Evolutionary conservation across 2,329 filamentous ascomycete species (phyloP).

Genomic region (Neofusicoccum ribis): DNA sequence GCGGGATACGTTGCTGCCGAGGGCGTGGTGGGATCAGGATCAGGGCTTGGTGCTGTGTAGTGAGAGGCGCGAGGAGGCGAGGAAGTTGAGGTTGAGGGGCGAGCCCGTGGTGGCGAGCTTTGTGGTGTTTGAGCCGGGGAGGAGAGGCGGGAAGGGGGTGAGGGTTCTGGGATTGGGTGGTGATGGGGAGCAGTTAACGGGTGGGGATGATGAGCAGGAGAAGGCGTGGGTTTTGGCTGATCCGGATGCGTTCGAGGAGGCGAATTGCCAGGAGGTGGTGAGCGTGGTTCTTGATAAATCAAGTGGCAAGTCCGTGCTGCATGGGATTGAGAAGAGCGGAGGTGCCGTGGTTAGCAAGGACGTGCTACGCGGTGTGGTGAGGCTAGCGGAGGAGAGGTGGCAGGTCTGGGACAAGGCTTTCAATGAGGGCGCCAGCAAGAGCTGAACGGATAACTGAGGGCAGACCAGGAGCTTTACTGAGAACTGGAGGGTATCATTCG

Average conservation of each 20-base stretch:
- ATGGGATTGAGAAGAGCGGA: constrained; percentile 76
- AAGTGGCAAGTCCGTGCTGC: constrained; percentile 69
- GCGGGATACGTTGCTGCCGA: constrained; percentile 72
- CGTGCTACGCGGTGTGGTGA: constrained; percentile 61
- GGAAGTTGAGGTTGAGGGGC: constrained; percentile 60
- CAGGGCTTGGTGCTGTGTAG: constrained; percentile 77
- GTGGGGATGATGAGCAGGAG: constrained; percentile 30
- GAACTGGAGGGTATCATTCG: no score
- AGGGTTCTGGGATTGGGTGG: constrained; percentile 25
- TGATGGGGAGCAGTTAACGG: constrained; percentile 47
- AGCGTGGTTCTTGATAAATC: constrained; percentile 71
- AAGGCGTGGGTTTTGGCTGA: constrained; percentile 75
- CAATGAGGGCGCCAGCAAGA: background rate
- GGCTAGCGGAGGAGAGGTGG: constrained; percentile 65
- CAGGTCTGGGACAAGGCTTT: constrained; percentile 49
- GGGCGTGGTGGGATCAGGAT: constrained; percentile 81
- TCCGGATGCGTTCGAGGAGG: constrained; percentile 87
- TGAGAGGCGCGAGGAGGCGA: constrained; percentile 55
- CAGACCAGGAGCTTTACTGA: no score
- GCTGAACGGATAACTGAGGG: background rate
- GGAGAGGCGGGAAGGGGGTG: background rate
- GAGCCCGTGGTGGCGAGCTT: constrained; percentile 77
- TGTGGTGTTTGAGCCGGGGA: constrained; percentile 62
- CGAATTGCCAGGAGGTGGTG: constrained; percentile 77
- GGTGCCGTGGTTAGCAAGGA: constrained; percentile 68